Evolutionary conservation across 352 stramenopile genomes (phyloP).

Genomic region (Globisporangium solare): DNA sequence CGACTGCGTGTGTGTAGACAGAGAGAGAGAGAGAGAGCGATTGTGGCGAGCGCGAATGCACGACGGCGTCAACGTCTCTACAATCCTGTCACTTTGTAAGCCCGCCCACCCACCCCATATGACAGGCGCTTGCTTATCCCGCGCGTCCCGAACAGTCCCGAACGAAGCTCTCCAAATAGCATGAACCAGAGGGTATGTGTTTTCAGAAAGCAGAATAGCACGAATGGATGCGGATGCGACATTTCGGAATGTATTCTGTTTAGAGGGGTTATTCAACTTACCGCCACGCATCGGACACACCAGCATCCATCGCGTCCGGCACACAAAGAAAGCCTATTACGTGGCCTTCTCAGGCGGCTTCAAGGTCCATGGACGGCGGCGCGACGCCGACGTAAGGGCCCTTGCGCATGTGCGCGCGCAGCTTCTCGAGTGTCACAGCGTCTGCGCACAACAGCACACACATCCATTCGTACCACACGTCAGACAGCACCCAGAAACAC

Average conservation of each 20-base stretch:
- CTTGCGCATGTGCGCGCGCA: constrained; percentile 44
- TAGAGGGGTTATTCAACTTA: not conserved
- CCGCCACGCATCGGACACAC: not conserved
- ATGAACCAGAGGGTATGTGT: not conserved
- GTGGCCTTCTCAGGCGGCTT: too few species aligned
- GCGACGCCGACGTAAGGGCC: constrained; percentile 62
- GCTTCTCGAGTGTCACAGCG: constrained; percentile 41
- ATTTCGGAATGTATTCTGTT: not conserved
- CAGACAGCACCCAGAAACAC: not conserved
- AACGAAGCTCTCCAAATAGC: not conserved
- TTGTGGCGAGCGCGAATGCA: not conserved
- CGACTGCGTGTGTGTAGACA: too few species aligned
- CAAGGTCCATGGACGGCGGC: too few species aligned
- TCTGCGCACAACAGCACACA: constrained; percentile 19
- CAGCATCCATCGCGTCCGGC: not conserved
- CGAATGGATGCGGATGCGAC: not conserved
- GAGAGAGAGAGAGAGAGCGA: not conserved
- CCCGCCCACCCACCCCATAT: not conserved
- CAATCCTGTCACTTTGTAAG: not conserved
- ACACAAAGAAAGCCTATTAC: not conserved
- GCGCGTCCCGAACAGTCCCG: not conserved
- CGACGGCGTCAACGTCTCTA: not conserved
- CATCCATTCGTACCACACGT: not conserved
- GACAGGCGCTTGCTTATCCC: not conserved
- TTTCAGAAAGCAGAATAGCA: too few species aligned